Percentiles rank a stretch among this genome's conserved stretches.
Conservation (phyloP, 257 asterid species). For the Echites panduratus region DNA sequence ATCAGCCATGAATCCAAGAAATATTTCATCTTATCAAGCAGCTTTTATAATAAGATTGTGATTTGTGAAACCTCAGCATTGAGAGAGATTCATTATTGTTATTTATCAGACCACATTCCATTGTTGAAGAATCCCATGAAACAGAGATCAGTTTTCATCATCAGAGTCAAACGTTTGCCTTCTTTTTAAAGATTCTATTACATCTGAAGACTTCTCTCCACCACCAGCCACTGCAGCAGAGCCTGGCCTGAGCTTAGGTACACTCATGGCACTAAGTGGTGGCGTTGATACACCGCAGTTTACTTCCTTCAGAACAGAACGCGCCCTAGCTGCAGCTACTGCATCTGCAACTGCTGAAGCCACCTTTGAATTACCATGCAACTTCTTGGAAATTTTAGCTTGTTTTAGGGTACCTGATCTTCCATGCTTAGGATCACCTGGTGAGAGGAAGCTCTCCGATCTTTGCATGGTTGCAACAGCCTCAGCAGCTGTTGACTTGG, state of each 20-base stretch:
- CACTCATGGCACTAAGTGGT: conserved; percentile 60
- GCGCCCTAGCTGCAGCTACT: conserved; percentile 54
- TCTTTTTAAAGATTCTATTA: conserved; percentile 69
- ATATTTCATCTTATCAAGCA: neutral
- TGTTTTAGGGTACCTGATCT: conserved; percentile 19
- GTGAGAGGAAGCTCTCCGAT: conserved; percentile 34
- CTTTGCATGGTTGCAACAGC: conserved; percentile 52
- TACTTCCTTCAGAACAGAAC: conserved; percentile 74
- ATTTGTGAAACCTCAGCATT: neutral
- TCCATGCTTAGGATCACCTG: conserved; percentile 25
- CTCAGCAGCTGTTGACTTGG: conserved; percentile 56
- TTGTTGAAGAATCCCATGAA: no score
- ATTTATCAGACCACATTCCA: no score
- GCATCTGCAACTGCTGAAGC: conserved; percentile 81
- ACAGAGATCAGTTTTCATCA: conserved; percentile 45
- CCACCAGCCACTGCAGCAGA: conserved; percentile 13
- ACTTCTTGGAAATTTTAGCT: conserved; percentile 21
- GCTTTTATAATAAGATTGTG: neutral
- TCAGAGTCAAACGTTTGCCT: conserved; percentile 67
- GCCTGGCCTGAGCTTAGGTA: conserved; percentile 66
- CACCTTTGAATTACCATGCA: conserved; percentile 32
- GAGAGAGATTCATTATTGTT: neutral
- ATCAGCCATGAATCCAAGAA: neutral
- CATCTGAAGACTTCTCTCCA: conserved; percentile 44
- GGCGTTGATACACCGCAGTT: conserved; percentile 51